phyloP scores from a whole-genome alignment of 768 basidiomycete species.

The Leucosporidium creatinivorum region DNA sequence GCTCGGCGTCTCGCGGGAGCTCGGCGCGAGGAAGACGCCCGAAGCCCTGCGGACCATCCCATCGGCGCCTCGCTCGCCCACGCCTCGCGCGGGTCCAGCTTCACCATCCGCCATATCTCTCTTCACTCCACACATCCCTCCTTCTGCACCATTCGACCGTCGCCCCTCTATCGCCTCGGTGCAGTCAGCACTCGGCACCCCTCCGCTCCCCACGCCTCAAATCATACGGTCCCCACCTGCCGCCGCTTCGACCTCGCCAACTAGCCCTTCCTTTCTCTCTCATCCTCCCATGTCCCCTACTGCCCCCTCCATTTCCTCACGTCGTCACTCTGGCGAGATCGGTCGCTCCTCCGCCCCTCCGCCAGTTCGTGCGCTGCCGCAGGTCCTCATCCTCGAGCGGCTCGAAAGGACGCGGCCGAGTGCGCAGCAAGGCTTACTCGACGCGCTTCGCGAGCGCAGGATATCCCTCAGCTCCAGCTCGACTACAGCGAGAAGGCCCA shows the following conservation, averaged over 20 bases:
- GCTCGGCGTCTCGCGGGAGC: too few relatives aligned
- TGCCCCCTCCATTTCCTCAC: neutral
- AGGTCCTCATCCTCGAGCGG: constrained; percentile 13
- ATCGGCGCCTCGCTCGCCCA: too few relatives aligned
- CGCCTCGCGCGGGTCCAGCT: too few relatives aligned
- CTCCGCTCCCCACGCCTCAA: neutral
- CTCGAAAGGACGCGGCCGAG: constrained; percentile 6
- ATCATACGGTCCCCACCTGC: too few relatives aligned
- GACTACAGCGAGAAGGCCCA: neutral
- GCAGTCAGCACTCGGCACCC: neutral
- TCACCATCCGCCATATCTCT: too few relatives aligned
- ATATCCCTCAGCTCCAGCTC: neutral
- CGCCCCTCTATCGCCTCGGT: neutral
- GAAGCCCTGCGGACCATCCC: too few relatives aligned
- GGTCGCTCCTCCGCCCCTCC: neutral
- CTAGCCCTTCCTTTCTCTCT: neutral
- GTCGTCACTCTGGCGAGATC: neutral
- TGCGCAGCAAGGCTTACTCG: constrained; percentile 3
- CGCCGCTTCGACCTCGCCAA: neutral
- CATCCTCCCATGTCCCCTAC: neutral
- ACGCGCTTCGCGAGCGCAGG: neutral
- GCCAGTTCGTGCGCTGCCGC: neutral
- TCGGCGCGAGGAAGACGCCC: too few relatives aligned
- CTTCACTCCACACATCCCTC: neutral
- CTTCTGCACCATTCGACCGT: neutral